Evolutionary conservation across 768 basidiomycete species (phyloP), one percentile per base, ranked within the genome.

Genomic region (Paxillus ammoniavirescens): DNA sequence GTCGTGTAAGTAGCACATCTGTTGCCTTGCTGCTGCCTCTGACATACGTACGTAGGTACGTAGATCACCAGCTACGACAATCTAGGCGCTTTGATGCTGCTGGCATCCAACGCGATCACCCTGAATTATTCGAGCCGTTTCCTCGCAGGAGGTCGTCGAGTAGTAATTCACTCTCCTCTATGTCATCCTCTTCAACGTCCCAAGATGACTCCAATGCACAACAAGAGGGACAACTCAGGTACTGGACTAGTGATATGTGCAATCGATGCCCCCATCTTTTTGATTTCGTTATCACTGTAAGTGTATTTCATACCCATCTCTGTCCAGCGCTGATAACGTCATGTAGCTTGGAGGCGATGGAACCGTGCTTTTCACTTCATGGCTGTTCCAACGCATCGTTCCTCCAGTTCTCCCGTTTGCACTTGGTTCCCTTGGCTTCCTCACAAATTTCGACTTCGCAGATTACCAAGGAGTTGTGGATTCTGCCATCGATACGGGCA

Each of bases 381-480:
- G 97, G 97, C 77, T 99, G 31, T 99, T 99, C 77, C 97, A 99
- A 69, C 86, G 87, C 49, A 93, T 99, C 64, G 97, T 98, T 14
- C 97, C 97, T n/a, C 97, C 97, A 12, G 93, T 98, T 36, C 86
- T 99, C 13, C 87, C 97, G 1, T 99, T 99, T 69, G 95, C 97
- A 2, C 81, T 99, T 26, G 97, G 97, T 42, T 98, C 96, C 5
- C 82, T 99, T 23, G 96, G 97, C 44, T 99, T 99, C 74, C 87
- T 95, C 50, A 98, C 93, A 41, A 97, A 94, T 67, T 98, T 98
- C 66, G 86, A 98, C 76, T 93, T 98, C 69, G 77, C 83, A 52
- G 83, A 97, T 72, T 83, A 96, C 75, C 78, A 86, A 65, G 69
- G 83, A 8, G 88, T 95, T 55, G 84, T 99, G 83, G 86, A 94